Conservation (phyloP, 306 rosid genomes). For the Ceratonia siliqua region DNA sequence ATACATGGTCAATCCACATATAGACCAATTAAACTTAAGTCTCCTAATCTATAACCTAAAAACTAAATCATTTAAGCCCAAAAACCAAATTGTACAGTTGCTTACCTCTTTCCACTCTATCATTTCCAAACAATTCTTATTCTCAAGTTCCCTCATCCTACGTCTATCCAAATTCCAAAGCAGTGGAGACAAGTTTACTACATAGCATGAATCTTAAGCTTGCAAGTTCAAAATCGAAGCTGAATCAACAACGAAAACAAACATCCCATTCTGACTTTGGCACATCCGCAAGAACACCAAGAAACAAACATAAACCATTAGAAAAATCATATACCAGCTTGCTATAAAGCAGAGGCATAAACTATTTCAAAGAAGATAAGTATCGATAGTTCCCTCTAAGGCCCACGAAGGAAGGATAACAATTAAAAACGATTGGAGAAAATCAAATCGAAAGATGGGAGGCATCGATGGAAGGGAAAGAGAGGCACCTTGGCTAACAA, state of each 20-base stretch:
- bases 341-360: neutral
- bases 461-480: neutral
- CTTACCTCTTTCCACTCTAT: neutral
- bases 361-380: neutral
- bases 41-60: neutral
- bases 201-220: neutral
- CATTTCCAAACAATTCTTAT: neutral
- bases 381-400: neutral
- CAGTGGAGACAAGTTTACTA: neutral
- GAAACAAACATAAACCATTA: neutral
- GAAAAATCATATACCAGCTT: neutral
- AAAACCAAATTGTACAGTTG: neutral
- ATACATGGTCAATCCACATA: neutral
- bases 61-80: neutral
- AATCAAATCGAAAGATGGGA: neutral
- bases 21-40: neutral
- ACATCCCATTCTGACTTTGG: neutral
- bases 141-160: neutral
- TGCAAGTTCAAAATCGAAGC: neutral
- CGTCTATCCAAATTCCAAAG: neutral
- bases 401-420: neutral
- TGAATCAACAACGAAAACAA: neutral
- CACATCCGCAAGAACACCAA: neutral
- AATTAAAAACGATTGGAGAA: too few relatives aligned
- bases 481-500: neutral